phyloP scores from a whole-genome alignment of 108 stramenopile species.

The Mayamaea pseudoterrestris region DNA sequence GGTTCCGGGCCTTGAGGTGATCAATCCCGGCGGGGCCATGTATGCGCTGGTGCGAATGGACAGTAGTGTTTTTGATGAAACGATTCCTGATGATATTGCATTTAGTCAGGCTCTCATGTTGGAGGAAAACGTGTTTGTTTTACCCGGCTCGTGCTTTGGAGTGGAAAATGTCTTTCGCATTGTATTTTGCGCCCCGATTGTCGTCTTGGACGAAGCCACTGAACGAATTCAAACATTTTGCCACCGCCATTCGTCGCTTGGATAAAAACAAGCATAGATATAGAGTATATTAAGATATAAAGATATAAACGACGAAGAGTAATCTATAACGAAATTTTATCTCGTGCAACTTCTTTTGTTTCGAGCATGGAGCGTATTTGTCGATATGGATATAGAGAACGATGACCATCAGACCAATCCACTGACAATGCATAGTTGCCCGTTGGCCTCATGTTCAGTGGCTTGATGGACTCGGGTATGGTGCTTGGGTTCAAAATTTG shows the following conservation, averaged over 20 bases:
- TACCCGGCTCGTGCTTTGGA: constrained; percentile 86
- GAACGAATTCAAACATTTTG: constrained; percentile 57
- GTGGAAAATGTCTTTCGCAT: constrained; percentile 53
- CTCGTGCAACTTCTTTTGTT: not conserved
- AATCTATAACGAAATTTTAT: not conserved
- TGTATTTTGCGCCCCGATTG: constrained; percentile 67
- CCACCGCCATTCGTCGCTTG: not conserved
- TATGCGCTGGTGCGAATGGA: constrained; percentile 77
- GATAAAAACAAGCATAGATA: not conserved
- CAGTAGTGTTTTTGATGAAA: not conserved
- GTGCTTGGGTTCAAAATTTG: constrained; percentile 53
- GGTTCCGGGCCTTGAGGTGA: constrained; percentile 57
- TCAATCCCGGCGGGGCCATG: constrained; percentile 76
- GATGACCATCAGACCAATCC: constrained; percentile 86
- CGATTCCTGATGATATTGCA: constrained; percentile 39
- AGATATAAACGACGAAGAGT: not conserved
- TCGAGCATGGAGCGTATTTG: not conserved
- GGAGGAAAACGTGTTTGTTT: constrained; percentile 86
- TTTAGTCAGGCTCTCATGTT: constrained; percentile 61
- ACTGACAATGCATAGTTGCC: constrained; percentile 86
- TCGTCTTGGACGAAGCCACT: constrained; percentile 35
- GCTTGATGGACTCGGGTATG: constrained; percentile 46
- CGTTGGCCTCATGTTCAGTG: constrained; percentile 45
- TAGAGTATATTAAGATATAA: too few species aligned
- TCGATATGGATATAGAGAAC: constrained; percentile 61